These are phyloP conservation scores for Talinum fruticosum DNA, from an alignment of 148 eudicot species.

Conservation along the genomic window DNA sequence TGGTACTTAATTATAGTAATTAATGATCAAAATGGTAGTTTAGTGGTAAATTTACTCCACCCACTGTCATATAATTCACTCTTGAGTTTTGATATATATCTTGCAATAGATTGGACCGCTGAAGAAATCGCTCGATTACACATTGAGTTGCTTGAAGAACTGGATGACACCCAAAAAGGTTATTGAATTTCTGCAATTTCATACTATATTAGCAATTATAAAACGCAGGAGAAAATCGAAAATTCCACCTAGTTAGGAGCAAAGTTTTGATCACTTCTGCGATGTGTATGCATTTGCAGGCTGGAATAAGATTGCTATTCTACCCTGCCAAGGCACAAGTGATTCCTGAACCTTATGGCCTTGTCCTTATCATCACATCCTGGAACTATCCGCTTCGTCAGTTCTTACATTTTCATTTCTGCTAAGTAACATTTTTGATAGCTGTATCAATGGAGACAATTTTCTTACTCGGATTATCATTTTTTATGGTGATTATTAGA, in stretches of 20 bases:
- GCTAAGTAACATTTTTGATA: not conserved
- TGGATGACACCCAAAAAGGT: constrained; percentile 89
- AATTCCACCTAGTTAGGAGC: not conserved
- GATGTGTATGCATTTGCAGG: constrained; percentile 26
- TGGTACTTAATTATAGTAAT: too few species aligned
- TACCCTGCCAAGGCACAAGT: constrained; percentile 55
- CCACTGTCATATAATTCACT: not conserved
- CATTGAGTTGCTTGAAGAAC: constrained; percentile 49
- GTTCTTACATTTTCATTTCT: constrained; percentile 3
- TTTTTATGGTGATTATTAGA: constrained; percentile 28
- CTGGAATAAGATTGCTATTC: constrained; percentile 39
- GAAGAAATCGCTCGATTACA: constrained; percentile 49
- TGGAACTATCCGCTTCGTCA: constrained; percentile 73
- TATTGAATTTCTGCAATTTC: not conserved
- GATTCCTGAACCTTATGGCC: constrained; percentile 64
- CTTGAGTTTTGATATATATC: not conserved
- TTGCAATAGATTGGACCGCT: constrained; percentile 64
- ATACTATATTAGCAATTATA: not conserved
- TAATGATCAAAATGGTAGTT: too few species aligned
- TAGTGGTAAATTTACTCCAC: too few species aligned
- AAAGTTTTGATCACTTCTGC: not conserved
- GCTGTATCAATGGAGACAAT: not conserved
- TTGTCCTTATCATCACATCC: constrained; percentile 54
- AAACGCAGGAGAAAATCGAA: not conserved
- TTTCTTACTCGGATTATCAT: not conserved